Percentiles rank a stretch among this genome's conserved stretches.
phyloP scores from a whole-genome alignment of 2,329 filamentous ascomycete genomes.

The Sclerotinia borealis region DNA sequence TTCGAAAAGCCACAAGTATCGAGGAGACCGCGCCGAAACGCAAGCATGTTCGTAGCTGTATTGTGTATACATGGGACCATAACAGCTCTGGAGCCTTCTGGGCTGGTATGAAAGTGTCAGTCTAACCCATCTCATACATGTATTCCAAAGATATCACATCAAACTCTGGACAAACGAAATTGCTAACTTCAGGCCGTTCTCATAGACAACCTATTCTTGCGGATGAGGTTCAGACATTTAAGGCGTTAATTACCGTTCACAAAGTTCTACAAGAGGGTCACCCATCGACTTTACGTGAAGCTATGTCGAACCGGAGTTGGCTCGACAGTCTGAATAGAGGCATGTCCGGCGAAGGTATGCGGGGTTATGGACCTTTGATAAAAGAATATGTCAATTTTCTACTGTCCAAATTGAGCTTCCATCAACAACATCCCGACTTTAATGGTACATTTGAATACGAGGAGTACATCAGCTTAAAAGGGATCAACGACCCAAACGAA shows the following conservation, averaged over 20 bases:
- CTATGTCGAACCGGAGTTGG: slow-evolving; percentile 82
- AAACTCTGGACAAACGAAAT: not conserved
- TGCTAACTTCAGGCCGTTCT: slow-evolving; percentile 13
- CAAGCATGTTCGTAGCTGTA: slow-evolving; percentile 96
- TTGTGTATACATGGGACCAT: slow-evolving; percentile 99
- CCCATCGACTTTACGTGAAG: slow-evolving; percentile 78
- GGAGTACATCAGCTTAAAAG: slow-evolving; percentile 96
- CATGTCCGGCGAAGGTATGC: slow-evolving; percentile 73
- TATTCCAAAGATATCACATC: not conserved
- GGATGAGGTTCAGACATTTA: slow-evolving; percentile 98
- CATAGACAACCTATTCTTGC: slow-evolving; percentile 89
- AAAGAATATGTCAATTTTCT: slow-evolving; percentile 96
- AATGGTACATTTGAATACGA: slow-evolving; percentile 99
- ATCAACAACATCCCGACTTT: slow-evolving; percentile 94
- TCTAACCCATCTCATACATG: slow-evolving; percentile 22
- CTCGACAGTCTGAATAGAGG: slow-evolving; percentile 87
- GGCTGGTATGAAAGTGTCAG: slow-evolving; percentile 96
- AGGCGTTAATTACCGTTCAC: slow-evolving; percentile 93
- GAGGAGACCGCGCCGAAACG: slow-evolving; percentile 65
- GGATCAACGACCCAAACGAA: slow-evolving; percentile 97
- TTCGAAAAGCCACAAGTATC: slow-evolving; percentile 62
- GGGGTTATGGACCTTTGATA: slow-evolving; percentile 88
- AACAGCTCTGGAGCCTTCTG: slow-evolving; percentile 93
- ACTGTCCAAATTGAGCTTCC: slow-evolving; percentile 91
- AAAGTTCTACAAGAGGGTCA: slow-evolving; percentile 97